A percentile compares a stretch with the other conserved stretches of the same genome.
Evolutionary conservation across 768 basidiomycete species (phyloP).

Genomic region (Pluteus cervinus): DNA sequence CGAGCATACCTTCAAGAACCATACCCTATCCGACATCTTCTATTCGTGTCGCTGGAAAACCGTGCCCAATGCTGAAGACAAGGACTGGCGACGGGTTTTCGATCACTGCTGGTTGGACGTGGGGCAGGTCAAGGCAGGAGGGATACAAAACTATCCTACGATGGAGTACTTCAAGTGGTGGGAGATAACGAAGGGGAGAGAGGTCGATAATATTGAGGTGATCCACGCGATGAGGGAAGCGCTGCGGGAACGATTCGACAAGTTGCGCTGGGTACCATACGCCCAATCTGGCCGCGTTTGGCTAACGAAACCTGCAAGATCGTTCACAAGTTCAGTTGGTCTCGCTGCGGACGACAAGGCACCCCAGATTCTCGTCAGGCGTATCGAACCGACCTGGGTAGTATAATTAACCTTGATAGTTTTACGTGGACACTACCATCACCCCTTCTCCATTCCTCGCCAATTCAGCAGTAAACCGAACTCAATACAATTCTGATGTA

Average conservation of each 20-base stretch:
- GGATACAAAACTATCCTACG: conserved; percentile 10
- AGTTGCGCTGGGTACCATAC: conserved; percentile 14
- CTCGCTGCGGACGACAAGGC: too few relatives aligned
- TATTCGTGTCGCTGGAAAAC: conserved; percentile 11
- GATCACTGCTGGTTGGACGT: conserved; percentile 10
- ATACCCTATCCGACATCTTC: too few relatives aligned
- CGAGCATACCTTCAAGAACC: too few relatives aligned
- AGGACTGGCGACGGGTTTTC: conserved; percentile 12
- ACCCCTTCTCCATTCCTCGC: too few relatives aligned
- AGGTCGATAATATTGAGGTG: neutral
- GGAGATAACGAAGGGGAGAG: conserved; percentile 1
- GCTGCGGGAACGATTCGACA: conserved; percentile 9
- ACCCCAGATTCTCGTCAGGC: too few relatives aligned
- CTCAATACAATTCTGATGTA: too few relatives aligned
- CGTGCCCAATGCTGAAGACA: neutral
- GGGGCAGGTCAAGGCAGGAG: neutral
- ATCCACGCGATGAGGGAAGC: conserved; percentile 1
- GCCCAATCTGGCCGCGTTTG: conserved; percentile 13
- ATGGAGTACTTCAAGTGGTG: conserved; percentile 9
- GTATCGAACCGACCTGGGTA: too few relatives aligned
- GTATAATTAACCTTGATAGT: too few relatives aligned
- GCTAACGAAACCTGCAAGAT: too few relatives aligned
- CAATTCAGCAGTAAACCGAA: too few relatives aligned
- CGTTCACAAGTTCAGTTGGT: too few relatives aligned
- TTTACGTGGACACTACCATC: too few relatives aligned